Evolutionary conservation across 805 yeast genomes (phyloP).

Genomic region (Priceomyces medius): DNA sequence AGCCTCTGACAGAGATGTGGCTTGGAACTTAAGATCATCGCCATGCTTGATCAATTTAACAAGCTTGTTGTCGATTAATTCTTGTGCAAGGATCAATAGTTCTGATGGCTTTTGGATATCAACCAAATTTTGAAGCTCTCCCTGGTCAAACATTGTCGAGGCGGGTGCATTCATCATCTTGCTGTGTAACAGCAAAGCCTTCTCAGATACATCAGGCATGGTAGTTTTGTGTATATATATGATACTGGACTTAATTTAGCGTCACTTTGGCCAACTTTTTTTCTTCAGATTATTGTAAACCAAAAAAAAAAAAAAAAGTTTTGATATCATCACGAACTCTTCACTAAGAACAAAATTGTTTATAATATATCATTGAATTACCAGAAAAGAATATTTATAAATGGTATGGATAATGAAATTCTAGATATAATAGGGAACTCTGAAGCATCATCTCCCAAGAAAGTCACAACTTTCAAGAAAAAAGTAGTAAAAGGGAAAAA

Average conservation of each 20-base stretch:
- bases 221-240: too few relatives aligned
- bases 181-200: constrained; percentile 58
- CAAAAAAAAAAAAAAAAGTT: not conserved
- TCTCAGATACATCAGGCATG: constrained; percentile 32
- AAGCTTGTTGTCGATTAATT: constrained; percentile 54
- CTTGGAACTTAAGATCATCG: constrained; percentile 70
- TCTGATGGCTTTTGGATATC: constrained; percentile 44
- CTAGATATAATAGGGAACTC: not conserved
- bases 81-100: constrained; percentile 50
- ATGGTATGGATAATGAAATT: constrained; percentile 3
- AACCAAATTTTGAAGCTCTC: constrained; percentile 57
- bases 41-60: constrained; percentile 69
- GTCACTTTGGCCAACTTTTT: too few relatives aligned
- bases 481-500: constrained; percentile 10
- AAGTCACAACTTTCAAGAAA: constrained; percentile 8
- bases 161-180: constrained; percentile 57
- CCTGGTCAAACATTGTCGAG: constrained; percentile 60
- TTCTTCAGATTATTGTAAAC: too few relatives aligned
- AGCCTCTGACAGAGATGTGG: constrained; percentile 73
- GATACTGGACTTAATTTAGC: too few relatives aligned
- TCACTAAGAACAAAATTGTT: not conserved
- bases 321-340: not conserved
- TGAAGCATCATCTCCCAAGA: not conserved
- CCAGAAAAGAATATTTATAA: not conserved
- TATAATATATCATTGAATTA: not conserved